phyloP scores from a whole-genome alignment of 192 early-diverging fungal species.

The Backusella luteola region DNA sequence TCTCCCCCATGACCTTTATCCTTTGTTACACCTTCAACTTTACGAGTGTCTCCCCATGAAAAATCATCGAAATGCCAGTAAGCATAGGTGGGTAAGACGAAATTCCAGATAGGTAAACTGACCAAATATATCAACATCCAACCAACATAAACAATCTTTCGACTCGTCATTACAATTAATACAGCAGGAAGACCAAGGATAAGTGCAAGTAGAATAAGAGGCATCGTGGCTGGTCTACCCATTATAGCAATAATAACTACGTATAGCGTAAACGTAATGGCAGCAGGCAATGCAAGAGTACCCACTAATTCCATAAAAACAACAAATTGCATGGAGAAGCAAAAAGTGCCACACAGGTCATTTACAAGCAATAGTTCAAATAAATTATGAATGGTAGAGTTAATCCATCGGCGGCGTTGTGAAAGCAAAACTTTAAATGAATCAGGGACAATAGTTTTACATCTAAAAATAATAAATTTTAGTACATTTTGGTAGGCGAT shows the following conservation, averaged over 20 bases:
- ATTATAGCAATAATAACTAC: slow-evolving; percentile 67
- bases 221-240: slow-evolving; percentile 50
- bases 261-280: slow-evolving; percentile 86
- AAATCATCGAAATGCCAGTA: slow-evolving; percentile 92
- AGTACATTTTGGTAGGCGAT: no score
- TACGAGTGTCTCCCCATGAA: slow-evolving; percentile 81
- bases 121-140: slow-evolving; percentile 83
- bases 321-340: slow-evolving; percentile 95
- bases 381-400: slow-evolving; percentile 92
- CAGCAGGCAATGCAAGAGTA: slow-evolving; percentile 90
- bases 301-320: slow-evolving; percentile 94
- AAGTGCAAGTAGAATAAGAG: slow-evolving; percentile 63
- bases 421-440: slow-evolving; percentile 81
- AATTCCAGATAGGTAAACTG: slow-evolving; percentile 77
- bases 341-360: slow-evolving; percentile 88
- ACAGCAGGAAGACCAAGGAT: slow-evolving; percentile 78
- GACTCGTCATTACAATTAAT: slow-evolving; percentile 78
- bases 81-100: slow-evolving; percentile 72
- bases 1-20: slow-evolving; percentile 58
- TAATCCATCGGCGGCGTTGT: slow-evolving; percentile 93
- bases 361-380: slow-evolving; percentile 78
- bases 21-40: slow-evolving; percentile 59
- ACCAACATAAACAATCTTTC: slow-evolving; percentile 74
- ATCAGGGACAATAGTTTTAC: slow-evolving; percentile 89
- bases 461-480: slow-evolving; percentile 29